A percentile compares a stretch with the other conserved stretches of the same genome.
Conservation (phyloP, 805 yeast genomes). For the Teunomyces tritomae region DNA sequence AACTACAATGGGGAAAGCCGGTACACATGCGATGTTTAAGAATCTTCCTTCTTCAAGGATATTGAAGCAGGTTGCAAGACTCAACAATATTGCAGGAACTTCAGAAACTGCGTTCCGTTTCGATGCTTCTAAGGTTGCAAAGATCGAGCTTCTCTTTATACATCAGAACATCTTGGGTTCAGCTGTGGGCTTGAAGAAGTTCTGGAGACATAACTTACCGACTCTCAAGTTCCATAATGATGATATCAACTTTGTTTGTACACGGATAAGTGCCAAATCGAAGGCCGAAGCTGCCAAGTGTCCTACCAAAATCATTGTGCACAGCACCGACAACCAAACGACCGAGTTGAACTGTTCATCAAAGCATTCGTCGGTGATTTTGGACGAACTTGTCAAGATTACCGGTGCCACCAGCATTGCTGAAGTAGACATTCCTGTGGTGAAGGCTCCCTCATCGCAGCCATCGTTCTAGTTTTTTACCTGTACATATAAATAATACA, state of each 20-base stretch:
- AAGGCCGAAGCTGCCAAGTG: constrained; percentile 42
- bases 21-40: constrained; percentile 15
- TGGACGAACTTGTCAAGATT: constrained; percentile 50
- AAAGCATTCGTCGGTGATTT: constrained; percentile 49
- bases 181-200: constrained; percentile 66
- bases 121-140: constrained; percentile 21
- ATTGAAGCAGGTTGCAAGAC: constrained; percentile 47
- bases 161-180: constrained; percentile 44
- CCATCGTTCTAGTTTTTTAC: constrained; percentile 3
- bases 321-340: constrained; percentile 34
- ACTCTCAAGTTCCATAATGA: constrained; percentile 83
- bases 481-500: constrained; percentile 12
- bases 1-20: constrained; percentile 1
- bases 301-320: constrained; percentile 47
- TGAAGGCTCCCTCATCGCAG: constrained; percentile 1
- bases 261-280: constrained; percentile 46
- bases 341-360: constrained; percentile 52
- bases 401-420: constrained; percentile 45
- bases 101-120: constrained; percentile 36
- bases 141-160: constrained; percentile 51
- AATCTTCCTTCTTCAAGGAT: constrained; percentile 40
- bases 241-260: constrained; percentile 56
- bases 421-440: constrained; percentile 5
- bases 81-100: constrained; percentile 52
- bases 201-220: constrained; percentile 75